phyloP scores from a whole-genome alignment of 768 basidiomycete species.

The Mycena galopus region DNA sequence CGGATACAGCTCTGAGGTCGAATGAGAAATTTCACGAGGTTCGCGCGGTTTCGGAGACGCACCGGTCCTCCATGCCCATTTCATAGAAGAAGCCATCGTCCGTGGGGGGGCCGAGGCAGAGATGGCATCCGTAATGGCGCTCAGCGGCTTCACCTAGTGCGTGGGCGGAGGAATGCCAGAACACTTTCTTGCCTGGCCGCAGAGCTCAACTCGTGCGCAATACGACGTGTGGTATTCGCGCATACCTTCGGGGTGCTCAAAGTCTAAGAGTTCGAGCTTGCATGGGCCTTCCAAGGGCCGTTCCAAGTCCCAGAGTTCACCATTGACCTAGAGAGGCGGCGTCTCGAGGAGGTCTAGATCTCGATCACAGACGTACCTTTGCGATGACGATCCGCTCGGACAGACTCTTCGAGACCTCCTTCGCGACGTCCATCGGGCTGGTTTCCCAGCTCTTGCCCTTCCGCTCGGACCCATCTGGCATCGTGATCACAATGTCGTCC shows the following conservation, averaged over 20 bases:
- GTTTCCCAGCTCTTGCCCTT: slow-evolving; percentile 95
- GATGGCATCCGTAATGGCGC: slow-evolving; percentile 95
- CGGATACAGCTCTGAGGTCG: slow-evolving; percentile 73
- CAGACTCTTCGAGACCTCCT: slow-evolving; percentile 86
- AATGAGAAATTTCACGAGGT: slow-evolving; percentile 12
- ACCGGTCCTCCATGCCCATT: slow-evolving; percentile 92
- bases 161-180: slow-evolving; percentile 99
- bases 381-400: slow-evolving; percentile 94
- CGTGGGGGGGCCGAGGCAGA: slow-evolving; percentile 96
- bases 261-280: slow-evolving; percentile 89
- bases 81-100: slow-evolving; percentile 99
- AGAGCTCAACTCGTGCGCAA: background rate
- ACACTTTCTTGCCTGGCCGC: slow-evolving; percentile 88
- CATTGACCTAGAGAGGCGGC: slow-evolving; percentile 72
- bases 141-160: slow-evolving; percentile 97
- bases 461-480: slow-evolving; percentile 89
- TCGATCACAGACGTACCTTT: slow-evolving; percentile 67
- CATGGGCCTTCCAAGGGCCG: slow-evolving; percentile 91
- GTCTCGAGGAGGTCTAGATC: slow-evolving; percentile 5
- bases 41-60: slow-evolving; percentile 16
- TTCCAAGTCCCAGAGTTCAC: slow-evolving; percentile 93
- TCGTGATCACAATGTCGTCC: slow-evolving; percentile 84
- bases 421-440: slow-evolving; percentile 91
- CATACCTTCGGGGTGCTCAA: slow-evolving; percentile 90
- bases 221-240: background rate